These are phyloP conservation scores for Tetrapyrgos nigripes DNA, from an alignment of 1,284 basidiomycete species.

Conservation along the genomic window DNA sequence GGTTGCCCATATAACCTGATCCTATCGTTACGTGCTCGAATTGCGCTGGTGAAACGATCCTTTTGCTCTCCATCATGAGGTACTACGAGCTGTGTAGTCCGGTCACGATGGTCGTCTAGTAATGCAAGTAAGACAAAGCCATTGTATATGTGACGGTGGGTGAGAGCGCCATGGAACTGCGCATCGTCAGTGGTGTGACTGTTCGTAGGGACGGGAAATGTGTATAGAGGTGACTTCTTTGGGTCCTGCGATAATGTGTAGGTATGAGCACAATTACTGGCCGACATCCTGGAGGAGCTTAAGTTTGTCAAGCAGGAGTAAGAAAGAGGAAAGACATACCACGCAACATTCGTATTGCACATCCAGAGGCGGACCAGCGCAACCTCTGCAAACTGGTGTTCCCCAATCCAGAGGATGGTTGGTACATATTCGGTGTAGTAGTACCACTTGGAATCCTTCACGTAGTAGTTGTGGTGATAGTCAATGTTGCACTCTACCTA, in stretches of 20 bases:
- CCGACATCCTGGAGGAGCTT: no score
- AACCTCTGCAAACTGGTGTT: slow-evolving; percentile 1
- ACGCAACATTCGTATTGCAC: no score
- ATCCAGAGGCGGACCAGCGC: not conserved
- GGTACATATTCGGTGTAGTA: not conserved
- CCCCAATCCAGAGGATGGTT: not conserved
- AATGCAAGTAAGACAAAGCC: slow-evolving; percentile 24
- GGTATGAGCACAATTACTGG: no score
- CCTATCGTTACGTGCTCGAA: slow-evolving; percentile 14
- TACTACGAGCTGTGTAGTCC: slow-evolving; percentile 1
- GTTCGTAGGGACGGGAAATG: no score
- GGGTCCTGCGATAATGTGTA: not conserved
- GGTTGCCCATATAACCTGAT: not conserved
- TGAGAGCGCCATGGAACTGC: slow-evolving; percentile 18
- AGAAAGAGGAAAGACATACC: no score
- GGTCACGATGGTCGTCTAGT: slow-evolving; percentile 21
- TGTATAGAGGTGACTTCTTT: slow-evolving; percentile 2
- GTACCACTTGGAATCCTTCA: not conserved
- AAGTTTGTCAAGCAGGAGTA: no score
- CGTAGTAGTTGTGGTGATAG: slow-evolving; percentile 5
- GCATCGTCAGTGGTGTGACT: slow-evolving; percentile 9
- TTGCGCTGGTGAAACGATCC: slow-evolving; percentile 15
- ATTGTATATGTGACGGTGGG: slow-evolving; percentile 25
- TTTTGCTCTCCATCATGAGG: slow-evolving; percentile 17
- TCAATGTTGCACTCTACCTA: not conserved